phyloP scores from a whole-genome alignment of 495 filamentous ascomycete genomes.

The Aspergillus campestris region DNA sequence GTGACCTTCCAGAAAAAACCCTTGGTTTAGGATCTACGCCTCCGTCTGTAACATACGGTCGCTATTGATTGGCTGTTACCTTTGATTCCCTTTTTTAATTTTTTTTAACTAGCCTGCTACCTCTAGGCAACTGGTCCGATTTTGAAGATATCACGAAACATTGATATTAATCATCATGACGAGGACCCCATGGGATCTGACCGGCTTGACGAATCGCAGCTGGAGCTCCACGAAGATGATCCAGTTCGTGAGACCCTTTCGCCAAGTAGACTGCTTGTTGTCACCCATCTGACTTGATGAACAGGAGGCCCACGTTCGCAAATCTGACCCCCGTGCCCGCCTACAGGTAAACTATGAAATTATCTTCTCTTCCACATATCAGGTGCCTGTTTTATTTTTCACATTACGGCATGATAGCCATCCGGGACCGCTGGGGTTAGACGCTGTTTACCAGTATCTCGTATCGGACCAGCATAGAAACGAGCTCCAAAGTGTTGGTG shows the following conservation, averaged over 20 bases:
- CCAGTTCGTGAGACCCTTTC: conserved; percentile 18
- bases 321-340: conserved; percentile 11
- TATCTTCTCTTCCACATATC: conserved; percentile 39
- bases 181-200: conserved; percentile 1
- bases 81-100: conserved; percentile 9
- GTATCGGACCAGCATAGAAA: conserved; percentile 56
- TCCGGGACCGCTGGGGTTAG: conserved; percentile 51
- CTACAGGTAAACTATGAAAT: conserved; percentile 49
- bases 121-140: conserved; percentile 20
- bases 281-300: conserved; percentile 15
- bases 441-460: conserved; percentile 59
- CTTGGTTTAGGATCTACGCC: background rate
- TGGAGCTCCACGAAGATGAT: conserved; percentile 27
- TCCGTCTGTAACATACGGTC: too few relatives aligned
- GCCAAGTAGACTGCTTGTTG: background rate
- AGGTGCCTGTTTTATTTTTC: conserved; percentile 46
- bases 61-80: background rate
- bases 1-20: background rate
- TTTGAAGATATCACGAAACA: conserved; percentile 29
- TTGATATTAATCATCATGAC: conserved; percentile 5
- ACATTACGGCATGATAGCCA: conserved; percentile 51
- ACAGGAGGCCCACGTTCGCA: conserved; percentile 37
- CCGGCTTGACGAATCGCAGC: conserved; percentile 11
- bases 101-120: conserved; percentile 7
- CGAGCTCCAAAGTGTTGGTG: conserved; percentile 48